Base-by-base conservation (phyloP, 257 asterid species). In the Gardenia jasminoides region DNA sequence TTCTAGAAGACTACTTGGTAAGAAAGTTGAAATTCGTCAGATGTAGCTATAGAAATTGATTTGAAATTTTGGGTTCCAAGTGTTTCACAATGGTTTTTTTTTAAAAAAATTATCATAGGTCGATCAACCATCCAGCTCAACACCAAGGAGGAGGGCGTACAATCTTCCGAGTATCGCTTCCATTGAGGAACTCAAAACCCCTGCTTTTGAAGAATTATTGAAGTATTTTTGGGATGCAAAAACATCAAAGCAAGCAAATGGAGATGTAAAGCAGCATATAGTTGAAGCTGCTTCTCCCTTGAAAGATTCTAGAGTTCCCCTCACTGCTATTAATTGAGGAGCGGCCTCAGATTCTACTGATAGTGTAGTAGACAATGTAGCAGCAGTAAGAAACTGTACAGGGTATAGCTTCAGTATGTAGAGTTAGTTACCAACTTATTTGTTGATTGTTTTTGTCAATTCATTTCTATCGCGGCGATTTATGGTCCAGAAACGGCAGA, bases 181-280 rank as follows among this genome's bases (percentile, higher is more conserved):
- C 47, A 93, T 93, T 72, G 98, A 96, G 84, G 99, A 96, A 81
- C 94, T 96, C 58, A 88, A 89, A 74, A 91, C 97, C 43, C 99
- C 97, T 6, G 72, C 93, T 30, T 96, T 96, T 56, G 97, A 93
- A 76, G 98, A 93, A 81, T 80, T 96, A 83, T 82, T 96, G 41
- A 90, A 83, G 87, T 88, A 93, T 33, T 93, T 95, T 79, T 89
- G 96, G 96, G 98, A 93, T 76, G 87, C 87, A 67, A 95, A 90
- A 83, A 85, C 93, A 76, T 78, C 92, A 13, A 93, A 89, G 87
- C 94, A 86, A 67, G 83, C 90, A 74, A 96, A 96, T 41, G 99
- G 98, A 80, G 97, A 91, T 77, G 72, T 83, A 58, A 93, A 90
- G 87, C 95, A 91, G 85, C 91, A 89, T 62, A 76, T 81, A 70